Base-by-base conservation (phyloP, 2,329 filamentous ascomycete species). In the Ophiostoma sp. region DNA sequence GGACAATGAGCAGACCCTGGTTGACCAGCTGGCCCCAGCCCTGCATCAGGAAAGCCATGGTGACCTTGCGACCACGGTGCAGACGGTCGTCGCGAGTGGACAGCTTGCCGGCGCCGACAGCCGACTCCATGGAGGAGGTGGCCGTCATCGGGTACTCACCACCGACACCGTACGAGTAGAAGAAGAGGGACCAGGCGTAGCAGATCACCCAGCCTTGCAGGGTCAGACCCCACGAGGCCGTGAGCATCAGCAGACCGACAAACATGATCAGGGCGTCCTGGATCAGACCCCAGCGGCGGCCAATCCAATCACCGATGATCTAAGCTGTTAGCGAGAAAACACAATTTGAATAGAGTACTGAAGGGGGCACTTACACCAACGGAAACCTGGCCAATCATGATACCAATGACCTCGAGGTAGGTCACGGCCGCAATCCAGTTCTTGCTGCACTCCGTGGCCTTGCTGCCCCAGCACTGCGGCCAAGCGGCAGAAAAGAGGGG, bases 101-200 rank as follows among this genome's bases (percentile, higher is more conserved):
- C 71, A 97, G 84, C 81, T 92, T 95, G 75, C 95, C 95, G 50
- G 93, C 84, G n/a, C 93, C 90, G 63, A 95, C 92, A 19, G 93
- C 92, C 79, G 95, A 94, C 82, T 97, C 94, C 90, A 98, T 97
- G 74, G 94, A 95, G 9, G 93, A 94, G 15, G 95, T 98, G 22
- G 95, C 95, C 45, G 95, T 98, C 88, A 98, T 98, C 76, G 95
- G 95, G 80, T 98, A 98, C 84, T 97, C 95, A 77, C 94, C 94
- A 78, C 94, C 93, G 72, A 91, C 89, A 76, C 88, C 89, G 69
- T 89, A 84, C 72, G 84, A 90, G 82, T 96, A 96, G 85, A 98
- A 93, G 87, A 98, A 97, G 50, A 98, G 88, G 52, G 93, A 93
- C 92, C 93, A 97, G 75, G 92, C 93, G 81, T 98, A 98, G 87